A percentile compares a stretch with the other conserved stretches of the same genome.
These are phyloP conservation scores for Penicillium sp. DNA, from an alignment of 2,329 filamentous ascomycete species.

Conservation along the genomic window DNA sequence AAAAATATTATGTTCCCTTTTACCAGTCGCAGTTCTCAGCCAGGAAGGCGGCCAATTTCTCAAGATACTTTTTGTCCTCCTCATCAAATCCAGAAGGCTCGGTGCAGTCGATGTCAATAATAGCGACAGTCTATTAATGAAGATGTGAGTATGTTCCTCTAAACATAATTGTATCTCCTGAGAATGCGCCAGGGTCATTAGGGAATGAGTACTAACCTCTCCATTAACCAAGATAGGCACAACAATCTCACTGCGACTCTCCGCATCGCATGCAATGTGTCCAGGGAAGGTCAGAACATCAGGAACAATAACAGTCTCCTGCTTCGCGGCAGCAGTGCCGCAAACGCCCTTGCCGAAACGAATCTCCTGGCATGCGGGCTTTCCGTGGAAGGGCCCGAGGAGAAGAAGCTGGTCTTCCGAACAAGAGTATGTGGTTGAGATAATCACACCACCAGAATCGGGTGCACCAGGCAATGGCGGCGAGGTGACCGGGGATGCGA, in stretches of 20 bases:
- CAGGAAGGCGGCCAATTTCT: conserved; percentile 43
- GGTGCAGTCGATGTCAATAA: conserved; percentile 51
- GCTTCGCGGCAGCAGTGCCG: conserved; percentile 44
- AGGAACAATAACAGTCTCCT: conserved; percentile 43
- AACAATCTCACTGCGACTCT: conserved; percentile 52
- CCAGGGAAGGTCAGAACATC: conserved; percentile 48
- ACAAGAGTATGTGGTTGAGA: conserved; percentile 26
- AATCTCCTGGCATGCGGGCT: conserved; percentile 51
- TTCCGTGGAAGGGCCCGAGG: conserved; percentile 51
- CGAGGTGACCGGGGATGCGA: conserved; percentile 25
- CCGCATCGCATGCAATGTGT: conserved; percentile 52
- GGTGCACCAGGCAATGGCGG: conserved; percentile 17
- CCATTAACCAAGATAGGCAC: conserved; percentile 46
- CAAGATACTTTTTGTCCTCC: conserved; percentile 45
- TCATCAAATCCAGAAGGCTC: conserved; percentile 47
- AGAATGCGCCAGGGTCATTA: background rate
- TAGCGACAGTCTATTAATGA: conserved; percentile 44
- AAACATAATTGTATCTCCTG: background rate
- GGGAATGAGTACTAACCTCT: conserved; percentile 35
- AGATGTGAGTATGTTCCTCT: background rate
- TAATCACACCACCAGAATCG: conserved; percentile 18
- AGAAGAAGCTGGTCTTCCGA: conserved; percentile 36
- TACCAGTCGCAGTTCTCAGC: conserved; percentile 45
- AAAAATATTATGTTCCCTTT: background rate
- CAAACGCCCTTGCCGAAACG: conserved; percentile 49